phyloP scores from a whole-genome alignment of 192 early-diverging fungal genomes.

The Powellomyces hirtus region DNA sequence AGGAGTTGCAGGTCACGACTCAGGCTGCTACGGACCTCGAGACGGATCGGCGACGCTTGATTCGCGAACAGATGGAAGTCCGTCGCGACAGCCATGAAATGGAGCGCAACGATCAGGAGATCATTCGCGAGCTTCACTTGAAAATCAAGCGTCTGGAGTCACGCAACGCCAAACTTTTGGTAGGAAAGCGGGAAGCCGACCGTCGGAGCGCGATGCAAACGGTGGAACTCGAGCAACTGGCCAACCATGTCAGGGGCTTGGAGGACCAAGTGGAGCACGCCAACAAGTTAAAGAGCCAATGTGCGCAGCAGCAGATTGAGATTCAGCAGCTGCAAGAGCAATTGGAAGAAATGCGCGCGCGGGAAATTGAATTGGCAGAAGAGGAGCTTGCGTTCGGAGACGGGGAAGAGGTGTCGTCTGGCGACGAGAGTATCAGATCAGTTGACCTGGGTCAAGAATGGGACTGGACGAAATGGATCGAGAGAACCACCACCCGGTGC shows the following conservation, averaged over 20 bases:
- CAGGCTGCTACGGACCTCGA: constrained; percentile 24
- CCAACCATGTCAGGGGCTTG: background rate
- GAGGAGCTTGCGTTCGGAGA: background rate
- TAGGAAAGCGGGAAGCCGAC: constrained; percentile 3
- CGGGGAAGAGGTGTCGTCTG: background rate
- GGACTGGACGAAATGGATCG: constrained; percentile 43
- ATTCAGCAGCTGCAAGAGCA: constrained; percentile 35
- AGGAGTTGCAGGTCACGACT: constrained; percentile 19
- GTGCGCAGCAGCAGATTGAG: background rate
- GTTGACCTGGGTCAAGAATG: constrained; percentile 23
- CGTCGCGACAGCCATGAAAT: constrained; percentile 5
- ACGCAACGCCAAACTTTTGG: constrained; percentile 3
- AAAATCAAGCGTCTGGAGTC: constrained; percentile 14
- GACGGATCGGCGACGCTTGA: constrained; percentile 19
- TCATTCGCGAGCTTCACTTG: constrained; percentile 11
- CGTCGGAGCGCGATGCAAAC: background rate
- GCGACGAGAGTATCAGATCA: background rate
- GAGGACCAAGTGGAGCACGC: background rate
- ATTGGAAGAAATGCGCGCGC: constrained; percentile 35
- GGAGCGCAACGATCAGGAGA: constrained; percentile 11
- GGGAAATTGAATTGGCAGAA: background rate
- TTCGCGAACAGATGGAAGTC: constrained; percentile 11
- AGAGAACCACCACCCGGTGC: constrained; percentile 22
- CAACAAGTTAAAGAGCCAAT: background rate
- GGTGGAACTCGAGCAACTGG: constrained; percentile 11